Evolutionary conservation across 495 filamentous ascomycete species (phyloP), one percentile per base, ranked within the genome.

Genomic region (Pseudevernia furfuracea): DNA sequence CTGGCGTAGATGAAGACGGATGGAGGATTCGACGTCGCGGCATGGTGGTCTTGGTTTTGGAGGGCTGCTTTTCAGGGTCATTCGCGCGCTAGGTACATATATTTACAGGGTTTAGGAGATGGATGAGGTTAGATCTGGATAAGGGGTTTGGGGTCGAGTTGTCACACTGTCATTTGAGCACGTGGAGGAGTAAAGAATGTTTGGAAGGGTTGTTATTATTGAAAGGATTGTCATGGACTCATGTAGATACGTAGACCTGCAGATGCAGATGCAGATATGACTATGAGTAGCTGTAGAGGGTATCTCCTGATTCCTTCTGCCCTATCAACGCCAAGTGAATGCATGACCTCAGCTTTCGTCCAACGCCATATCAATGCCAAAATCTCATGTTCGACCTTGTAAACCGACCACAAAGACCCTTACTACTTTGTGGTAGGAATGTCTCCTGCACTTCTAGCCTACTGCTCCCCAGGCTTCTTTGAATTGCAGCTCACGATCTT

Each of bases 401-500:
- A 44, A 4, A 15, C 25, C 23, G 37, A n/a, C 19, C 25, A 9
- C 4, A 23, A 7, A 62, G 30, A 8, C 17, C 19, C n/a, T 17
- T 28, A 12, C 19, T 12, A 28, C 19, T 6, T n/a, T 34, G 11
- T 41, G 12, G n/a, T 21, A 37, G 10, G 1, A 12, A 11, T 43
- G n/a, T 12, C 10, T 25, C 9, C 23, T n/a, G 37, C 39, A 37
- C 19, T 21, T 21, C 34, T 25, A 62, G 2, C 48, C 58, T 79
- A 85, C 58, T 74, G 78, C 72, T 91, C 89, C 1, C 89, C 90
- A 61, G 87, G 85, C 48, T 86, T 84, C 82, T 95, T 96, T 63
- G 88, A 89, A 69, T 89, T 93, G 77, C 93, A 97, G 76, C 89
- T 92, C 48, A 99, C 94, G 64, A 99, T 99, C 84, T 97, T 97